Evolutionary conservation across 768 basidiomycete species (phyloP).

Genomic region (Boletus barrowsii): DNA sequence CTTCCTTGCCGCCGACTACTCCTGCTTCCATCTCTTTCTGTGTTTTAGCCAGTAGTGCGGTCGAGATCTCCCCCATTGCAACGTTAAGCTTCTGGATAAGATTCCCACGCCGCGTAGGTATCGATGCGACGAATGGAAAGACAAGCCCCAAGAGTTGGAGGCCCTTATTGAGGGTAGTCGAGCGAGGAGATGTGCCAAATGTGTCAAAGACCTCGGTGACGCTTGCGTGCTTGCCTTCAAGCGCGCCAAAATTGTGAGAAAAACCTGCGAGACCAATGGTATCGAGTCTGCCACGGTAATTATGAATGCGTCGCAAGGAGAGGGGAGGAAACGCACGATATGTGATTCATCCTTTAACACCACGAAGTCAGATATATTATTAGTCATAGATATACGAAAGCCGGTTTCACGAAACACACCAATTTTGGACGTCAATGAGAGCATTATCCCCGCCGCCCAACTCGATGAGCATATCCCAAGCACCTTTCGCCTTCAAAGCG

Average conservation of each 20-base stretch:
- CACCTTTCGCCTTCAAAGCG: conserved; percentile 23
- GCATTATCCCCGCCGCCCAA: conserved; percentile 9
- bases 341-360: conserved; percentile 31
- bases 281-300: conserved; percentile 41
- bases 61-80: conserved; percentile 39
- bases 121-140: conserved; percentile 34
- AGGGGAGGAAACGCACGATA: conserved; percentile 24
- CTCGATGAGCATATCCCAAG: conserved; percentile 30
- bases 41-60: conserved; percentile 36
- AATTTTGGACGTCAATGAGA: conserved; percentile 37
- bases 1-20: conserved; percentile 17
- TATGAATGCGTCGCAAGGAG: not conserved
- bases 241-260: conserved; percentile 51
- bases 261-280: conserved; percentile 59
- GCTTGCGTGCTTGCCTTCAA: conserved; percentile 44
- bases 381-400: not conserved
- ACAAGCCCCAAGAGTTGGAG: conserved; percentile 36
- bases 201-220: conserved; percentile 42
- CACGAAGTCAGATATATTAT: not conserved
- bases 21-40: conserved; percentile 30
- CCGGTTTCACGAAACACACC: conserved; percentile 10
- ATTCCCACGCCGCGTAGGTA: conserved; percentile 36
- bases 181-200: conserved; percentile 20
- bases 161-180: conserved; percentile 25
- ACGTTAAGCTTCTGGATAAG: conserved; percentile 31